Percentiles rank a stretch among this genome's conserved stretches.
Evolutionary conservation across 129 eudicot species (phyloP).

Genomic region (Tagetes patula): DNA sequence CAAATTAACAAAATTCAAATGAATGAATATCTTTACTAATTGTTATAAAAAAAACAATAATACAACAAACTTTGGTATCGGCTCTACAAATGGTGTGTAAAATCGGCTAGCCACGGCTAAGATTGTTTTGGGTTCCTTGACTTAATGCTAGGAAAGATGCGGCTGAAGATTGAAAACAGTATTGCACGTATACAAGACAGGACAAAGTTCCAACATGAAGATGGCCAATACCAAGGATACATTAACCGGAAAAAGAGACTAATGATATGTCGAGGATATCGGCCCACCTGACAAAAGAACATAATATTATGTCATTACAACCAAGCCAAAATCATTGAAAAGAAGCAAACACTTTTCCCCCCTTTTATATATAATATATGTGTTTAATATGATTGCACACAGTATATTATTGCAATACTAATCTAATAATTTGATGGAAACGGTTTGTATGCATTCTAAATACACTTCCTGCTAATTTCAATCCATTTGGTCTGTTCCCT

Average conservation of each 20-base stretch:
- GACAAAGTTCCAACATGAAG: slow-evolving; percentile 91
- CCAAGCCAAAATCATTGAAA: background rate
- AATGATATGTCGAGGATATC: slow-evolving; percentile 80
- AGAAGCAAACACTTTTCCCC: background rate
- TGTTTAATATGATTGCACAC: background rate
- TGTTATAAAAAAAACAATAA: too few species aligned
- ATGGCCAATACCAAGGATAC: slow-evolving; percentile 99
- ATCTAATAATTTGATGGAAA: background rate
- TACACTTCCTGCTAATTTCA: background rate
- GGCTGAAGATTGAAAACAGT: slow-evolving; percentile 46
- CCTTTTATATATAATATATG: background rate
- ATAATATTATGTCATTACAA: background rate
- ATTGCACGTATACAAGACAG: slow-evolving; percentile 58
- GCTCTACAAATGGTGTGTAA: background rate
- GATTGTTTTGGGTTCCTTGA: slow-evolving; percentile 12
- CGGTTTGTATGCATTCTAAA: background rate
- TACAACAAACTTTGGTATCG: too few species aligned
- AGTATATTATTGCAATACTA: background rate
- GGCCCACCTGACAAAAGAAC: slow-evolving; percentile 62
- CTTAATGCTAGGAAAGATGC: slow-evolving; percentile 51
- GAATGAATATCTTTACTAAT: too few species aligned
- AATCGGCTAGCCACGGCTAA: slow-evolving; percentile 1
- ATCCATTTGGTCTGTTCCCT: background rate
- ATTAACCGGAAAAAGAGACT: slow-evolving; percentile 82
- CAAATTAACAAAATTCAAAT: too few species aligned